Conservation (phyloP, 768 basidiomycete species). For the Glaciozyma martinii region DNA sequence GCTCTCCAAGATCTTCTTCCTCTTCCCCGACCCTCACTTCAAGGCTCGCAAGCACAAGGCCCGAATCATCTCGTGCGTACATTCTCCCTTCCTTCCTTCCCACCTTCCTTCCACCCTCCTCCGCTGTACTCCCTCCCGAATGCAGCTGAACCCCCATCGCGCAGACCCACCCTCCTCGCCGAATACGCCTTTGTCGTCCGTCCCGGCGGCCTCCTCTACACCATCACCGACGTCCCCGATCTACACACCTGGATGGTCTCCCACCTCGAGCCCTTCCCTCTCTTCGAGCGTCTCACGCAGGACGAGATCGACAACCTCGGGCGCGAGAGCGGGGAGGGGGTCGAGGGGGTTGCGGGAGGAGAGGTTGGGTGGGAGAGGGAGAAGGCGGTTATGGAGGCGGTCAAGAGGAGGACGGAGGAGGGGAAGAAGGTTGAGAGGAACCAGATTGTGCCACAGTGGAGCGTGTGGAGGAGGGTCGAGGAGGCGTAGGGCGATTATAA, state of each 20-base stretch:
- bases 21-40: slow-evolving; percentile 99
- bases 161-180: slow-evolving; percentile 75
- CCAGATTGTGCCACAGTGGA: slow-evolving; percentile 79
- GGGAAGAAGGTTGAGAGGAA: slow-evolving; percentile 94
- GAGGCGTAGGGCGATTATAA: too few relatives aligned
- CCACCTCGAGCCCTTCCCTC: slow-evolving; percentile 76
- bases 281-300: slow-evolving; percentile 73
- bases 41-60: slow-evolving; percentile 97
- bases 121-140: background rate
- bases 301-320: slow-evolving; percentile 53
- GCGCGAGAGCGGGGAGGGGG: slow-evolving; percentile 62
- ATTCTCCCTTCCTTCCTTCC: background rate
- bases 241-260: slow-evolving; percentile 90
- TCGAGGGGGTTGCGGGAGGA: slow-evolving; percentile 48
- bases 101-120: background rate
- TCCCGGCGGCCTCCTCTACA: slow-evolving; percentile 93
- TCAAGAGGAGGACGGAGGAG: slow-evolving; percentile 83
- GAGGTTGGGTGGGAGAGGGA: slow-evolving; percentile 36
- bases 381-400: slow-evolving; percentile 40
- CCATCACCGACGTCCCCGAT: slow-evolving; percentile 92
- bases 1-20: slow-evolving; percentile 86
- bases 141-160: background rate
- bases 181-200: slow-evolving; percentile 91
- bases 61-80: slow-evolving; percentile 71
- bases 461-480: slow-evolving; percentile 50